Evolutionary conservation across 331 rosid species (phyloP), one percentile per base, ranked within the genome.

Genomic region (Rosa hybrid): DNA sequence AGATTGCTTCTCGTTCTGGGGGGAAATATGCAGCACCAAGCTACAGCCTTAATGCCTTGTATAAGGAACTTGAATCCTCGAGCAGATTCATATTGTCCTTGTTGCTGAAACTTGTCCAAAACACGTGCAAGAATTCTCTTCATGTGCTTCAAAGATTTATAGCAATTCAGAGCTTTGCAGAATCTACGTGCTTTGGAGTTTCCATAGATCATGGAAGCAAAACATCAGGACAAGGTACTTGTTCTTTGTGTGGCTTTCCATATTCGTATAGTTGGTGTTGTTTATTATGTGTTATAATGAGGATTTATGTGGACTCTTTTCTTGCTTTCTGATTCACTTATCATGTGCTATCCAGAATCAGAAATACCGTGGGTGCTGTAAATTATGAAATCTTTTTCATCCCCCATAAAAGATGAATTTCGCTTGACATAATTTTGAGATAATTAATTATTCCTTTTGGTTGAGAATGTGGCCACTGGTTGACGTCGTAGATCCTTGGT

Each of bases 1-100:
- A 96, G 86, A 92, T 90, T 83, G 97, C 96, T 82, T 87, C 97
- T 62, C 92, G 97, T 2, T 90, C 97, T 78, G 96, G 97, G 78
- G 91, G 86, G 85, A 82, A 89, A 74, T 81, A 84, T 80, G 46
- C 84, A 78, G 89, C 89, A 75, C 97, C 97, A 81, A 92, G 88
- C 83, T 87, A 84, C 86, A 78, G 90, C 80, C 91, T 90, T 68
- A 81, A 82, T 86, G 85, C 86, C 68, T 82, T 96, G 89, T 90
- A 92, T 71, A 87, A 89, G 77, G 99, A 96, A 77, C 98, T 96
- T 60, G 89, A 88, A 86, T 88, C 95, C 71, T 89, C 97, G 0
- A 91, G 90, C 80, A 97, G 95, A 89, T 96, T 89, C 87, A 87
- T 87, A 53, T 76, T 93, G 87, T 90, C 91, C 72, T 84, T 93